These are phyloP conservation scores for Filobasidium wieringae DNA, from an alignment of 768 basidiomycete genomes.

Conservation along the genomic window DNA sequence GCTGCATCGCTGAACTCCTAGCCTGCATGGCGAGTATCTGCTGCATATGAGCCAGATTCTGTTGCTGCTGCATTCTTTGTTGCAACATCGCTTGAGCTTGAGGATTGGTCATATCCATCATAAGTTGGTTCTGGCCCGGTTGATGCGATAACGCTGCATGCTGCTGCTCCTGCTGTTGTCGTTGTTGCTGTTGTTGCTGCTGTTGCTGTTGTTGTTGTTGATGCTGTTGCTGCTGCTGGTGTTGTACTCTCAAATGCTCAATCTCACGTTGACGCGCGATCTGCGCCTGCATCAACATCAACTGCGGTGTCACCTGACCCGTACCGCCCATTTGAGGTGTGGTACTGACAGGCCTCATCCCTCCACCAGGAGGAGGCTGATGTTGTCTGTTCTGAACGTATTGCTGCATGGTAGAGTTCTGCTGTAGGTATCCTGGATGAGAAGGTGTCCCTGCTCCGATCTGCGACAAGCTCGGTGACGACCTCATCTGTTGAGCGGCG, in stretches of 20 bases:
- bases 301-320: no score
- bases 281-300: no score
- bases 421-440: neutral
- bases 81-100: neutral
- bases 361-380: neutral
- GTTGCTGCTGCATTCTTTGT: neutral
- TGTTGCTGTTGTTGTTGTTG: slow-evolving; percentile 9
- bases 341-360: neutral
- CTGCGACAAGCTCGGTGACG: neutral
- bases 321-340: no score
- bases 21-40: no score
- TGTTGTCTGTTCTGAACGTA: neutral
- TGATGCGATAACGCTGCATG: neutral
- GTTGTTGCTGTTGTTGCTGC: slow-evolving; percentile 1
- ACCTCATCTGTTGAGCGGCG: neutral
- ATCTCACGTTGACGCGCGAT: neutral
- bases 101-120: neutral
- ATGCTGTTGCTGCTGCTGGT: neutral
- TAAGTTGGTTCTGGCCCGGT: no score
- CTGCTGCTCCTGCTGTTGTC: neutral
- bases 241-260: neutral
- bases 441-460: neutral
- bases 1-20: no score
- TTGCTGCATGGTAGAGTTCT: neutral
- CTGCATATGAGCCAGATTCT: neutral